phyloP scores from a whole-genome alignment of 306 rosid genomes.

The Abrus precatorius region DNA sequence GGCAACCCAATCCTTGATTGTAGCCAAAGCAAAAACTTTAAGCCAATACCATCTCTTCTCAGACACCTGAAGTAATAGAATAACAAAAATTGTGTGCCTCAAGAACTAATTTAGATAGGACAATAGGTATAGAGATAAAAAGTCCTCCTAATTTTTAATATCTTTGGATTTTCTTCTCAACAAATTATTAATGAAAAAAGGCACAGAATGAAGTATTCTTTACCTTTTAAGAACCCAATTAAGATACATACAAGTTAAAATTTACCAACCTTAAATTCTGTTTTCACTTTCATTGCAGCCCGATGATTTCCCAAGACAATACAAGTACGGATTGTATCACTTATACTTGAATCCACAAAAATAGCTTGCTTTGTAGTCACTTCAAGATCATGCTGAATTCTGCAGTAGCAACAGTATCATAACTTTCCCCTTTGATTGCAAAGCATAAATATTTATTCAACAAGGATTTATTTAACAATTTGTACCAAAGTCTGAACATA shows the following conservation, averaged over 20 bases:
- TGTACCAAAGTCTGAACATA: slow-evolving; percentile 10
- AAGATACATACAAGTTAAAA: slow-evolving; percentile 18
- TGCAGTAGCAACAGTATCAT: slow-evolving; percentile 54
- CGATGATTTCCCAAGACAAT: slow-evolving; percentile 97
- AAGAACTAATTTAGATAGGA: slow-evolving; percentile 32
- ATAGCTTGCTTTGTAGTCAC: slow-evolving; percentile 94
- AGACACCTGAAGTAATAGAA: slow-evolving; percentile 71
- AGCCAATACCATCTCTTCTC: slow-evolving; percentile 99
- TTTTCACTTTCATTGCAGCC: slow-evolving; percentile 90
- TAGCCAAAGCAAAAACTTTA: slow-evolving; percentile 95
- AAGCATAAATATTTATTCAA: slow-evolving; percentile 37
- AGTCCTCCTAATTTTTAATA: neutral
- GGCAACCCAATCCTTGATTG: slow-evolving; percentile 93
- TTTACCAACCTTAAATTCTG: slow-evolving; percentile 88
- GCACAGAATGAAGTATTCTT: slow-evolving; percentile 40
- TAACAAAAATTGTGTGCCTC: slow-evolving; percentile 31
- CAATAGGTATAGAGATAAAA: slow-evolving; percentile 10
- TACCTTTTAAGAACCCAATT: slow-evolving; percentile 27
- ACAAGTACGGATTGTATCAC: slow-evolving; percentile 96
- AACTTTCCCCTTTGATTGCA: slow-evolving; percentile 14
- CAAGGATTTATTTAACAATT: slow-evolving; percentile 26
- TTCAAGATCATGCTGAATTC: slow-evolving; percentile 93
- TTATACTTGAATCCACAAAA: slow-evolving; percentile 96
- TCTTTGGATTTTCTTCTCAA: slow-evolving; percentile 6
- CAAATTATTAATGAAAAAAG: slow-evolving; percentile 20